These are phyloP conservation scores for Persicaria maculosa DNA, from an alignment of 148 eudicot species.

Conservation along the genomic window DNA sequence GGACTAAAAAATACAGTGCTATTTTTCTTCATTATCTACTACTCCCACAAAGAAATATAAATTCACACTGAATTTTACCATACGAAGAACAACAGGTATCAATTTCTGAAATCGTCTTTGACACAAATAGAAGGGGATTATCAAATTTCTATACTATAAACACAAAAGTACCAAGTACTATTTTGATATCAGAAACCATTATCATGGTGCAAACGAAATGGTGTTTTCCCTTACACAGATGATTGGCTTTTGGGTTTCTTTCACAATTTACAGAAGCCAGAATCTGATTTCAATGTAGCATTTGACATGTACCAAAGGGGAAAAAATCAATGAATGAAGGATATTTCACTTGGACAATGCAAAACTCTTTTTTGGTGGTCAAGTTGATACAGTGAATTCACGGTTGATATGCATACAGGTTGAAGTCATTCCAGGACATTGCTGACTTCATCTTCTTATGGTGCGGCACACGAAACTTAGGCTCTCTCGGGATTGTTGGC, in stretches of 20 bases:
- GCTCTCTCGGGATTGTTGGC: slow-evolving; percentile 76
- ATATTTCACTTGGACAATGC: not conserved
- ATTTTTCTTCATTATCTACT: no score
- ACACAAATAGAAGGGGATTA: no score
- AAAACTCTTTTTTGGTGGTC: not conserved
- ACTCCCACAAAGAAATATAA: no score
- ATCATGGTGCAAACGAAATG: not conserved
- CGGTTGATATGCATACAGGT: slow-evolving; percentile 22
- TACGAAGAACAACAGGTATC: no score
- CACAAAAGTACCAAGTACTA: no score
- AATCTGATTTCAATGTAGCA: not conserved
- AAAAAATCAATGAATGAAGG: not conserved
- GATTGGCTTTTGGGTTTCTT: not conserved
- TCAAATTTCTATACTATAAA: no score
- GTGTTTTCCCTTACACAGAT: not conserved
- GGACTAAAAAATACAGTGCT: no score
- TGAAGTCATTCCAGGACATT: slow-evolving; percentile 46
- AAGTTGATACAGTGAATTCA: not conserved
- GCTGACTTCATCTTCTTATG: slow-evolving; percentile 74
- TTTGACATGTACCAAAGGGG: not conserved
- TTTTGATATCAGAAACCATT: not conserved
- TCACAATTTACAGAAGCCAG: slow-evolving; percentile 1
- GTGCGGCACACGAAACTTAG: slow-evolving; percentile 60
- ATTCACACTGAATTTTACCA: no score
- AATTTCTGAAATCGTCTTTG: no score